phyloP scores from a whole-genome alignment of 495 filamentous ascomycete species.

The Coniosporium apollinis region DNA sequence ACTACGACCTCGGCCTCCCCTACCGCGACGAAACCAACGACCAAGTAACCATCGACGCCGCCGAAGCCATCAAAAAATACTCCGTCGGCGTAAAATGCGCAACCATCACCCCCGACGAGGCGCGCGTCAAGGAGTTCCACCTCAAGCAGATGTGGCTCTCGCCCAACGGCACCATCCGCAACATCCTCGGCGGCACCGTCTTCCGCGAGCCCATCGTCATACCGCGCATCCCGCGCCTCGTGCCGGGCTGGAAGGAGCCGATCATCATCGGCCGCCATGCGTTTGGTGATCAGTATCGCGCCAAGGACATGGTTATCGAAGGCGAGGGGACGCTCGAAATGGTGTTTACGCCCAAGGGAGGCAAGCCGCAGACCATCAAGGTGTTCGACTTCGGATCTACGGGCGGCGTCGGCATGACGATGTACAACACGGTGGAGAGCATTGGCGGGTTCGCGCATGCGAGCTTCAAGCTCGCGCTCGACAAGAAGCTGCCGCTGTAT shows the following conservation, averaged over 20 bases:
- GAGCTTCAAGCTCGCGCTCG: conserved; percentile 82
- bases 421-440: conserved; percentile 96
- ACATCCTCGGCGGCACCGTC: conserved; percentile 85
- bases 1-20: conserved; percentile 91
- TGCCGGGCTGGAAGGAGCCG: conserved; percentile 93
- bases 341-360: conserved; percentile 75
- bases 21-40: conserved; percentile 94
- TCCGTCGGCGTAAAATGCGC: conserved; percentile 97
- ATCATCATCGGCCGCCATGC: conserved; percentile 98
- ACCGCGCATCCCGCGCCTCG: conserved; percentile 72
- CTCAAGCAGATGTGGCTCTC: conserved; percentile 99
- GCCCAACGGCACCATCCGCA: conserved; percentile 96
- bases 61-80: conserved; percentile 97
- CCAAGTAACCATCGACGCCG: conserved; percentile 83
- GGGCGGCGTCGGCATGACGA: conserved; percentile 78
- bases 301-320: conserved; percentile 68
- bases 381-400: conserved; percentile 64
- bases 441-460: conserved; percentile 91
- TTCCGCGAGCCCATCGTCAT: conserved; percentile 98
- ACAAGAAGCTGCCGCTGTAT: conserved; percentile 77
- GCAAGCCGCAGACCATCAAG: conserved; percentile 69
- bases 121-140: conserved; percentile 90
- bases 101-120: conserved; percentile 96
- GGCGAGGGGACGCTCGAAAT: conserved; percentile 79
- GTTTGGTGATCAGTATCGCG: conserved; percentile 96